A percentile compares a stretch with the other conserved stretches of the same genome.
Evolutionary conservation across 2,329 filamentous ascomycete species (phyloP).

Genomic region (Penicillium sclerotigenum): DNA sequence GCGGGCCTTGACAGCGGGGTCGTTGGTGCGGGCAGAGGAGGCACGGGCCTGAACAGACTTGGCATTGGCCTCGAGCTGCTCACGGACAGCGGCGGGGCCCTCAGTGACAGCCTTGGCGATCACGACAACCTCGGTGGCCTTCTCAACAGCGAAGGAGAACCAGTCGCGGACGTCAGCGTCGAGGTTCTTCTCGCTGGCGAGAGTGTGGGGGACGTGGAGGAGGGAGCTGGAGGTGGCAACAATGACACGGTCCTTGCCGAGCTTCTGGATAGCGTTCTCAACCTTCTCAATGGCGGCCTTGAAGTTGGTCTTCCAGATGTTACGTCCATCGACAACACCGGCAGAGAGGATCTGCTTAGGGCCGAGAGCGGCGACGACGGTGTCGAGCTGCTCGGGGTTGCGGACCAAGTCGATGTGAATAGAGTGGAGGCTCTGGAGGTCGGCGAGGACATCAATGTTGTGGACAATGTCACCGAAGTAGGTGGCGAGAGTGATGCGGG

Average conservation of each 20-base stretch:
- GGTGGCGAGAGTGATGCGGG: constrained; percentile 85
- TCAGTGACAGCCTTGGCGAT: constrained; percentile 97
- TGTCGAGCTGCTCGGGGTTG: constrained; percentile 94
- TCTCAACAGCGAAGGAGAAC: constrained; percentile 98
- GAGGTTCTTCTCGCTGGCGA: constrained; percentile 98
- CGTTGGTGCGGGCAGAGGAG: constrained; percentile 91
- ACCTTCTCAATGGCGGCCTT: constrained; percentile 88
- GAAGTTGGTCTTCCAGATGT: constrained; percentile 99
- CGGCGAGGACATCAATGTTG: constrained; percentile 88
- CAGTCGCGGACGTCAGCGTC: constrained; percentile 90
- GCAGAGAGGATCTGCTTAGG: constrained; percentile 86
- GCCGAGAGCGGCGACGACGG: constrained; percentile 77
- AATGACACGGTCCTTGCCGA: constrained; percentile 96
- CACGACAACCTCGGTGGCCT: constrained; percentile 82
- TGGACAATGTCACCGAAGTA: constrained; percentile 99
- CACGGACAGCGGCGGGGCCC: constrained; percentile 78
- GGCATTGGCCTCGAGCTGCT: constrained; percentile 93
- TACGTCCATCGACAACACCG: constrained; percentile 96
- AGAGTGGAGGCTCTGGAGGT: constrained; percentile 69
- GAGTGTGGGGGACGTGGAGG: constrained; percentile 96
- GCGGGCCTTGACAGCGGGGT: constrained; percentile 94
- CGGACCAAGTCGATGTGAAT: constrained; percentile 96
- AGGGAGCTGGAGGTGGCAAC: constrained; percentile 96
- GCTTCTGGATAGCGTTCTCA: constrained; percentile 87
- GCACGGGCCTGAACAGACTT: constrained; percentile 89